These are phyloP conservation scores for Bathelium albidoporum DNA, from an alignment of 495 filamentous ascomycete genomes.

Conservation along the genomic window DNA sequence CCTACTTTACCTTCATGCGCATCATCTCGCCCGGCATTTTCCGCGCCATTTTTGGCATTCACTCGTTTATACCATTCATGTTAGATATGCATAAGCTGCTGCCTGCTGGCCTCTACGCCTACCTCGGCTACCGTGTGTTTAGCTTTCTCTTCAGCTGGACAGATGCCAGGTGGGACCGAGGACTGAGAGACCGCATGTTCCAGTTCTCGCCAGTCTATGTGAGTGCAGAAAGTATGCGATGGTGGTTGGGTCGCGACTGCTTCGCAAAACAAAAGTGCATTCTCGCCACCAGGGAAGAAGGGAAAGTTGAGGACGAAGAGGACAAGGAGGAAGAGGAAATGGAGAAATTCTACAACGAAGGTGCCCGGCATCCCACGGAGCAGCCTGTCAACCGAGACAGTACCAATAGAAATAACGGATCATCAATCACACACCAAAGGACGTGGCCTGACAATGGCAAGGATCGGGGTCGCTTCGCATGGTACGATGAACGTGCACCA, in stretches of 20 bases:
- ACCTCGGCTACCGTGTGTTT: constrained; percentile 81
- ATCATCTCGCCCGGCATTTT: constrained; percentile 67
- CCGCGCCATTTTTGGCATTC: constrained; percentile 78
- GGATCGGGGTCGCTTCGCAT: constrained; percentile 40
- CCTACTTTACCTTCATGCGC: constrained; percentile 90
- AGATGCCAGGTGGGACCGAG: constrained; percentile 77
- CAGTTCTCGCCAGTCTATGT: constrained; percentile 88
- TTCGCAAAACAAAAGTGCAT: constrained; percentile 92
- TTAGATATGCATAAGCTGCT: constrained; percentile 66
- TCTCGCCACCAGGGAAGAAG: constrained; percentile 62
- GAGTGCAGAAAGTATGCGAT: constrained; percentile 80
- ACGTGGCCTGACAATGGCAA: constrained; percentile 16
- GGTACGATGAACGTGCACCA: constrained; percentile 72
- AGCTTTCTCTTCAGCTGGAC: constrained; percentile 86
- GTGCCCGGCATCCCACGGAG: constrained; percentile 10
- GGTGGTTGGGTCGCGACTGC: constrained; percentile 89
- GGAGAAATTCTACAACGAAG: constrained; percentile 19
- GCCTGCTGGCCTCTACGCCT: constrained; percentile 62
- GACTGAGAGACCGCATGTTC: constrained; percentile 72
- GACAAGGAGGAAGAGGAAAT: constrained; percentile 41
- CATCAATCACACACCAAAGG: constrained; percentile 8
- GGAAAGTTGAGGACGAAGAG: constrained; percentile 46
- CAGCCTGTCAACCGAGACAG: constrained; percentile 4
- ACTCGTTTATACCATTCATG: constrained; percentile 94
- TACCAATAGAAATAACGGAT: constrained; percentile 11